Percentiles rank a stretch among this genome's conserved stretches.
Evolutionary conservation across 768 basidiomycete genomes (phyloP).

Genomic region (Coprinopsis strossmayeri): DNA sequence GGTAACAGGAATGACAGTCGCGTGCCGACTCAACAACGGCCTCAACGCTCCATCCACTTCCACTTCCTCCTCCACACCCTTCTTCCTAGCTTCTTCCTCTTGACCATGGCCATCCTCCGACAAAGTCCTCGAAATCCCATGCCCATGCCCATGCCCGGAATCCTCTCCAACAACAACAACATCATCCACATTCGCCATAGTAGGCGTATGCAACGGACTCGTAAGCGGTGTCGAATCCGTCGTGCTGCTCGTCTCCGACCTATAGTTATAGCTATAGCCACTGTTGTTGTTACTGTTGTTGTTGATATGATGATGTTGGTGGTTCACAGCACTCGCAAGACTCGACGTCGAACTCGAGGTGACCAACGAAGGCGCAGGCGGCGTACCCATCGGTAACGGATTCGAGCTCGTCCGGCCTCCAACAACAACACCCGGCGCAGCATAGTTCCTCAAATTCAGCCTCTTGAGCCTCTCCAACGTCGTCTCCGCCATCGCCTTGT

Average conservation of each 20-base stretch:
- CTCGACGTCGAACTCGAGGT: neutral
- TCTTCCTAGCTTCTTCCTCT: neutral
- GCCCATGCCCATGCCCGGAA: neutral
- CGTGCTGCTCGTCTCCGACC: conserved; percentile 8
- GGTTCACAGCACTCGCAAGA: no score
- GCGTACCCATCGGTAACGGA: neutral
- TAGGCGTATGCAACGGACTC: conserved; percentile 11
- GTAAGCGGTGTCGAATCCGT: conserved; percentile 6
- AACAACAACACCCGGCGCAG: conserved; percentile 27
- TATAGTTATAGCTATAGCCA: neutral
- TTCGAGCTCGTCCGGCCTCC: neutral
- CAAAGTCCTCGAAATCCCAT: neutral
- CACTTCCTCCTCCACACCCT: neutral
- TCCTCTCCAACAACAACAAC: neutral
- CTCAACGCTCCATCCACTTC: conserved; percentile 5
- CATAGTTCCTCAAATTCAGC: conserved; percentile 45
- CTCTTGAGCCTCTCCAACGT: conserved; percentile 27
- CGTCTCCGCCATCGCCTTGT: conserved; percentile 22
- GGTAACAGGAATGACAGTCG: neutral
- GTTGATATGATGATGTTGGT: no score
- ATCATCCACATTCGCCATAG: conserved; percentile 1
- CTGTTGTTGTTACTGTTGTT: neutral
- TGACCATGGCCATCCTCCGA: neutral
- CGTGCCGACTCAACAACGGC: conserved; percentile 1
- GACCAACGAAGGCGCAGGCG: neutral